phyloP scores from a whole-genome alignment of 352 stramenopile genomes.

The Pythium pyrilobum region DNA sequence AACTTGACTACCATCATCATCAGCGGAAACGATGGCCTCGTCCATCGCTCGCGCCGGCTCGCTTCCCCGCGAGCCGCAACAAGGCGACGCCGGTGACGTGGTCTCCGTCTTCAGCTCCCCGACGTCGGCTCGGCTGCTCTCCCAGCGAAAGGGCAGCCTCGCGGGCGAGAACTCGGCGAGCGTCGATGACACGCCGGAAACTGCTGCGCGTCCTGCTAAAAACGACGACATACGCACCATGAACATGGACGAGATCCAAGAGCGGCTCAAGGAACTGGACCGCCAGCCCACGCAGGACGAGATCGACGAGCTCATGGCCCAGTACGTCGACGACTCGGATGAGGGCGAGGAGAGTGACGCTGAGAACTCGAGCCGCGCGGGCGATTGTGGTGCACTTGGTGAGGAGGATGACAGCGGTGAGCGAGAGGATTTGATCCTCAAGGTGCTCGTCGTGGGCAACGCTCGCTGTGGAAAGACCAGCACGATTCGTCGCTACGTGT shows the following conservation, averaged over 20 bases:
- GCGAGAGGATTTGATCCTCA: slow-evolving; percentile 64
- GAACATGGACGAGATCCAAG: slow-evolving; percentile 45
- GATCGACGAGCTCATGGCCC: slow-evolving; percentile 53
- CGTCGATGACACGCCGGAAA: slow-evolving; percentile 8
- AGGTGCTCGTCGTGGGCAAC: slow-evolving; percentile 85
- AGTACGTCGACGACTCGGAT: slow-evolving; percentile 38
- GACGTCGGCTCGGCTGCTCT: neutral
- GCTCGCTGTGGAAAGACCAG: slow-evolving; percentile 87
- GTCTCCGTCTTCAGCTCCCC: slow-evolving; percentile 32
- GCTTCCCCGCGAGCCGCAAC: neutral
- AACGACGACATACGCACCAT: slow-evolving; percentile 14
- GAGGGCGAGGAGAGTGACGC: neutral
- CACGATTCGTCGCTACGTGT: slow-evolving; percentile 73
- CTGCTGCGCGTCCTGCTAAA: neutral
- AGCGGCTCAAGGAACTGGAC: slow-evolving; percentile 42
- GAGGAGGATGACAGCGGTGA: slow-evolving; percentile 9
- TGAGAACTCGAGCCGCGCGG: neutral
- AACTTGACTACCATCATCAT: neutral
- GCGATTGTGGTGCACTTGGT: slow-evolving; percentile 3
- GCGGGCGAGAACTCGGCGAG: slow-evolving; percentile 17
- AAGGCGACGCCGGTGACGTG: slow-evolving; percentile 24
- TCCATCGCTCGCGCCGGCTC: slow-evolving; percentile 6
- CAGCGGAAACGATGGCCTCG: neutral
- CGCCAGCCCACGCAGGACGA: slow-evolving; percentile 47
- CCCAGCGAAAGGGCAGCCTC: slow-evolving; percentile 2